Evolutionary conservation across 2,329 filamentous ascomycete genomes (phyloP), one percentile per base, ranked within the genome.

Genomic region (Fusarium compactum): DNA sequence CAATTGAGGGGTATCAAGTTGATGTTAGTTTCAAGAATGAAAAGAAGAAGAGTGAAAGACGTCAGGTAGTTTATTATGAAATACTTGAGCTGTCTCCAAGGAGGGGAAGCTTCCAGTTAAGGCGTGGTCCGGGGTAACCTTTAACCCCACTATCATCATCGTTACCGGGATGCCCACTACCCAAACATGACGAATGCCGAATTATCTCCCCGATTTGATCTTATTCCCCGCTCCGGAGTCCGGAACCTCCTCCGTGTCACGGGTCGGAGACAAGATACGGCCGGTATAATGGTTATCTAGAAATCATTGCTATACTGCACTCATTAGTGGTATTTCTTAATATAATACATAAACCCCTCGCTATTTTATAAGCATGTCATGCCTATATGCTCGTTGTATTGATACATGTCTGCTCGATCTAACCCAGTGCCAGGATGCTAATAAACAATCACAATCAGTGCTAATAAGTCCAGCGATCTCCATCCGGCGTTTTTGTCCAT

Each of bases 31-130:
- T 44, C 43, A 41, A 43, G 60, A 45, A 30, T 32, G 18, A 54
- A 32, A 22, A 34, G 46, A 51, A 55, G 8, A 62, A 11, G 41
- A 62, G 25, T 30, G 22, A 53, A 52, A 63, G 50, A 56, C n/a
- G 38, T 38, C 38, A 53, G 32, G 68, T 46, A 45, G 68, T 30
- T 57, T 55, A 52, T 51, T 65, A 55, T 68, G 53, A 70, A 54
- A 70, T 58, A 66, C 6, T 48, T 48, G 44, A 66, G 44, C 47
- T 66, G 44, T 44, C 38, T 44, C 30, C 44, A 40, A 52, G 57
- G 69, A 71, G 69, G 68, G 62, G 62, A 71, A 72, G 66, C 69
- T 68, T 68, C 50, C 66, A 66, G 63, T 55, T 27, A 67, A 38
- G 43, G 40, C 20, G 40, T 40, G 66, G 40, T 56, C 68, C 56